Evolutionary conservation across 495 filamentous ascomycete species (phyloP), one percentile per base, ranked within the genome.

Genomic region (Penicillium salamii): DNA sequence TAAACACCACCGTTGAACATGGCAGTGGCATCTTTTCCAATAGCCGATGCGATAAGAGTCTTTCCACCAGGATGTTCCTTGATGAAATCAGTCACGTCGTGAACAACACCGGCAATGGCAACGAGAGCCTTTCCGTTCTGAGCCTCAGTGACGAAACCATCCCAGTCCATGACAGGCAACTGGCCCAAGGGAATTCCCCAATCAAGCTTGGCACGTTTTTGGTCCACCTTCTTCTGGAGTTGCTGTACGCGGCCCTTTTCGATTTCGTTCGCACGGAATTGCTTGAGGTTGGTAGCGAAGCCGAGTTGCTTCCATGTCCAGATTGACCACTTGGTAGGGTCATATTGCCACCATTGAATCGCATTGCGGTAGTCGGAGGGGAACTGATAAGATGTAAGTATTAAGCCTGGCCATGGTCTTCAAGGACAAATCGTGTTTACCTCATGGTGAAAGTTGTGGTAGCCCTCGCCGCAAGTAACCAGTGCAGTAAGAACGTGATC

Each of bases 1-100:
- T 96, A 96, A 32, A 96, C 86, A 69, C 90, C 90, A 47, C 91
- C 91, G 72, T 96, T 95, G 81, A 96, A 96, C 67, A 93, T 88
- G 55, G 90, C 88, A 11, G 91, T 95, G 28, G 89, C 90, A 60
- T 96, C 91, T 72, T 96, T 96, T 67, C 90, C 90, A 35, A 96
- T 80, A 28, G 84, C 89, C 14, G 84, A 87, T 31, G 71, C 78
- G 73, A 95, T 93, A 65, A 96, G 80, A 23, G 87, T 81, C 73
- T 89, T 91, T 56, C 91, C 90, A 74, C 91, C 91, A 9, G 91
- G 91, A 67, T 96, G 91, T 46, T 90, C 87, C 59, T 87, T 84
- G 70, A 96, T 87, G 75, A 95, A 96, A 54, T 86, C 77, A 48
- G 80, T 79, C 8, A 95, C 83, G 65, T 96, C 91, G 71, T 96